Evolutionary conservation across 805 yeast genomes (phyloP).

Genomic region (Maudiozyma pseudohumilis): DNA sequence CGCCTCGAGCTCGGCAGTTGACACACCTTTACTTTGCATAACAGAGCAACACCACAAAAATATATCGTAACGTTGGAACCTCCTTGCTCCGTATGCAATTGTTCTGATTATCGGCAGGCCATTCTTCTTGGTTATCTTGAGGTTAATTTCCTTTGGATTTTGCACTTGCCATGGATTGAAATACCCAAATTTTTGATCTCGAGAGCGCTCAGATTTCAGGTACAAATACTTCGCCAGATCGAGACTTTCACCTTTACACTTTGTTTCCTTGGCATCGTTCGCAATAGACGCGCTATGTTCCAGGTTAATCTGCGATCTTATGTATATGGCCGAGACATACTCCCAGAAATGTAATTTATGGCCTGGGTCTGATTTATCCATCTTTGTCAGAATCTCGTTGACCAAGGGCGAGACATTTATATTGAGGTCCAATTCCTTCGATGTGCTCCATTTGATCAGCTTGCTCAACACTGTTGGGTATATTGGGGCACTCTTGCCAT

Average conservation of each 20-base stretch:
- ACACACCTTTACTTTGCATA: conserved; percentile 16
- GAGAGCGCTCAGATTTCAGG: conserved; percentile 5
- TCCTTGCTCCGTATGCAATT: conserved; percentile 16
- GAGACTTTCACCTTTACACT: conserved; percentile 2
- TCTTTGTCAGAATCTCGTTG: conserved; percentile 14
- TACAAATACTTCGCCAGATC: conserved; percentile 19
- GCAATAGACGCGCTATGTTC: too few species aligned
- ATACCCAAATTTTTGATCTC: neutral
- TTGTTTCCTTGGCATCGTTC: too few species aligned
- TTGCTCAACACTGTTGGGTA: conserved; percentile 14
- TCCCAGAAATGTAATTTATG: conserved; percentile 19
- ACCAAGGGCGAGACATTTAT: conserved; percentile 9
- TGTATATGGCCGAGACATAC: conserved; percentile 17
- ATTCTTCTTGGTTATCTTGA: conserved; percentile 17
- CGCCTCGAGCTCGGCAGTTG: conserved; percentile 15
- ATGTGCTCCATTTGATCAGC: conserved; percentile 12
- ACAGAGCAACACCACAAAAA: conserved; percentile 22
- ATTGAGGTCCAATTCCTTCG: conserved; percentile 5
- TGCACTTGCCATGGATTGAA: conserved; percentile 18
- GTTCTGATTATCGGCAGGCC: conserved; percentile 17
- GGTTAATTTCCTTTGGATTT: conserved; percentile 10
- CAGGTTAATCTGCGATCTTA: conserved; percentile 15
- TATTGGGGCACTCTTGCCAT: conserved; percentile 9
- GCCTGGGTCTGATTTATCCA: conserved; percentile 16
- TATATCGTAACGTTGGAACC: conserved; percentile 13